Conservation (phyloP, 768 basidiomycete species). For the Leccinum variicolor region DNA sequence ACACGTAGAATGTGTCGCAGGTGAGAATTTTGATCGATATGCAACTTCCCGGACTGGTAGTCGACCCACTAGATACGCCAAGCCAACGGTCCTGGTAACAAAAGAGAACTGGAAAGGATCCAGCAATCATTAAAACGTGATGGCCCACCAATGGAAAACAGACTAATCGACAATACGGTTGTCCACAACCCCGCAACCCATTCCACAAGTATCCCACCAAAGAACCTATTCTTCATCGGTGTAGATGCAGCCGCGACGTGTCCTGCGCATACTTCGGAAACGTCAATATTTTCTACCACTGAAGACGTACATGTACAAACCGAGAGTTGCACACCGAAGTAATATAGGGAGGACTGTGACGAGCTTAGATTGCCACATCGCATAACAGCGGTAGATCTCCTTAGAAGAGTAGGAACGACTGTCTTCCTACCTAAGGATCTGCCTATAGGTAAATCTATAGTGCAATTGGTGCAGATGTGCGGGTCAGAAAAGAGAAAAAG, state of each 20-base stretch:
- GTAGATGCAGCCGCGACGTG: too few relatives aligned
- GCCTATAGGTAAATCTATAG: background rate
- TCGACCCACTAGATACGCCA: constrained; percentile 31
- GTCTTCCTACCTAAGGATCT: too few relatives aligned
- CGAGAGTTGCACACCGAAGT: constrained; percentile 25
- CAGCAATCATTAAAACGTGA: background rate
- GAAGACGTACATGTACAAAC: constrained; percentile 10
- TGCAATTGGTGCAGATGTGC: background rate
- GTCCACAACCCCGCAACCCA: constrained; percentile 36
- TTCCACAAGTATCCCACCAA: constrained; percentile 18
- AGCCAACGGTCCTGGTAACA: constrained; percentile 22
- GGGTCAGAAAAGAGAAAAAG: background rate
- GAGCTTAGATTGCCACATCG: constrained; percentile 27
- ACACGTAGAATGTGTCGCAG: constrained; percentile 20
- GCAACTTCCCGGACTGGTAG: constrained; percentile 13
- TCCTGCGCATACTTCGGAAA: constrained; percentile 19
- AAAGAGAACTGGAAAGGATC: background rate
- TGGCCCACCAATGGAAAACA: constrained; percentile 29
- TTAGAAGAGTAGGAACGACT: too few relatives aligned
- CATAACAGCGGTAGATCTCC: constrained; percentile 29
- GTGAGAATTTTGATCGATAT: background rate
- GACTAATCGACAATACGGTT: constrained; percentile 32
- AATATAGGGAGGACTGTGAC: constrained; percentile 27
- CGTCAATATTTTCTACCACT: background rate
- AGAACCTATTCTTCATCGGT: constrained; percentile 16